phyloP scores from a whole-genome alignment of 345 rosid genomes.

The Gossypium longicalyx region DNA sequence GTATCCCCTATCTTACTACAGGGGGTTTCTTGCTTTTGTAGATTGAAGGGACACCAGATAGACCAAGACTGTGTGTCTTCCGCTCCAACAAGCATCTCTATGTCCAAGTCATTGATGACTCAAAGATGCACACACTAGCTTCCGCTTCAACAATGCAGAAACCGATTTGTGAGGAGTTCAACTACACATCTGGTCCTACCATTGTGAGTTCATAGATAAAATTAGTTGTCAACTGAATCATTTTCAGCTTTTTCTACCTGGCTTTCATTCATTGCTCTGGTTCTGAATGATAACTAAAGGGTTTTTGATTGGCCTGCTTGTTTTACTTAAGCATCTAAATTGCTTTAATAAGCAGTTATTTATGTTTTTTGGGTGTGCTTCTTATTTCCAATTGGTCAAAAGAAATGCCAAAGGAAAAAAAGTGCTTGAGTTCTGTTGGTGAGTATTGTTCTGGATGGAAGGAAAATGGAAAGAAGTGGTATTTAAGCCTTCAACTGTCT shows the following conservation, averaged over 20 bases:
- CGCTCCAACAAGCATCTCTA: slow-evolving; percentile 91
- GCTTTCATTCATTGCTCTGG: not conserved
- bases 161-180: slow-evolving; percentile 53
- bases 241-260: not conserved
- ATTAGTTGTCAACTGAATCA: not conserved
- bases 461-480: not conserved
- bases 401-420: not conserved
- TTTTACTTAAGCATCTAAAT: not conserved
- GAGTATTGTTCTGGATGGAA: not conserved
- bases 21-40: slow-evolving; percentile 16
- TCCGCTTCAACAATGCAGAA: slow-evolving; percentile 84
- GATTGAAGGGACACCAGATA: slow-evolving; percentile 80
- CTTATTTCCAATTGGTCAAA: not conserved
- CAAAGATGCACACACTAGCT: slow-evolving; percentile 96
- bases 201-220: slow-evolving; percentile 47
- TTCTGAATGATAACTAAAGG: not conserved
- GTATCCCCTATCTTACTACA: not conserved
- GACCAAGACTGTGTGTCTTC: slow-evolving; percentile 79
- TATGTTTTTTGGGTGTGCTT: not conserved
- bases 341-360: not conserved
- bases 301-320: not conserved
- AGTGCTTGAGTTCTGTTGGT: not conserved
- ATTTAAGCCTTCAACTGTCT: not conserved
- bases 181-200: slow-evolving; percentile 69
- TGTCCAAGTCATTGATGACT: slow-evolving; percentile 92